Evolutionary conservation across 768 basidiomycete genomes (phyloP), one percentile per base, ranked within the genome.

Genomic region (Hygrophorus russula): DNA sequence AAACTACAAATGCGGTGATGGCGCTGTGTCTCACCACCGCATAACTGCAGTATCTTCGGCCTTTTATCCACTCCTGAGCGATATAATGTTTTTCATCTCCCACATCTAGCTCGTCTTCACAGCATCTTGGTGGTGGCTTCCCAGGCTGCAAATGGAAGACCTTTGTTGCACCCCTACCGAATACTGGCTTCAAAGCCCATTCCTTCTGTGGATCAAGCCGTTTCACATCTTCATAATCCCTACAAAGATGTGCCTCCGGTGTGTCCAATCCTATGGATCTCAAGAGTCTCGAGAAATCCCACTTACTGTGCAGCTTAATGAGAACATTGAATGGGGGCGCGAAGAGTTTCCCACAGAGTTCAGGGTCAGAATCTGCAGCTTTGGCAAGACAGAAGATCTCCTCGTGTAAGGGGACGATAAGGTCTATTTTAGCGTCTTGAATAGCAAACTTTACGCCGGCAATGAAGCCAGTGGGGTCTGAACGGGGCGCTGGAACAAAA

Each of bases 381-480:
- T 46, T 44, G n/a, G 50, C 52, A 8, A 49, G 47, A 39, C 31
- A 47, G 37, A 53, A 46, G 14, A 53, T 51, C 28, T 53, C 53
- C 30, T 55, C 51, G 41, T 55, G 53, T 47, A 53, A 47, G 34
- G 53, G 51, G 29, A 51, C 49, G 20, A 55, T 24, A 14, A 55
- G 38, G 33, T 53, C 51, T 14, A 55, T 53, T 4, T 40, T 32
- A 10, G 36, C 37, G 6, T 42, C 33, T 4, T 36, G 19, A n/a
- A 55, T 45, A 3, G 49, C 51, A 53, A 3, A 7, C 24, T 24
- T 24, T 24, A 24, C 24, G 24, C 7, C 24, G 4, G 24, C 24
- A 7, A 24, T 41, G 39, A 44, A 55, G 9, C 53, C 49, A 4
- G 43, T 39, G 10, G 51, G 39, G 34, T 50, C 49, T 9, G 48